A percentile compares a stretch with the other conserved stretches of the same genome.
Evolutionary conservation across 2,329 filamentous ascomycete species (phyloP).

Genomic region (Colletotrichum sp.): DNA sequence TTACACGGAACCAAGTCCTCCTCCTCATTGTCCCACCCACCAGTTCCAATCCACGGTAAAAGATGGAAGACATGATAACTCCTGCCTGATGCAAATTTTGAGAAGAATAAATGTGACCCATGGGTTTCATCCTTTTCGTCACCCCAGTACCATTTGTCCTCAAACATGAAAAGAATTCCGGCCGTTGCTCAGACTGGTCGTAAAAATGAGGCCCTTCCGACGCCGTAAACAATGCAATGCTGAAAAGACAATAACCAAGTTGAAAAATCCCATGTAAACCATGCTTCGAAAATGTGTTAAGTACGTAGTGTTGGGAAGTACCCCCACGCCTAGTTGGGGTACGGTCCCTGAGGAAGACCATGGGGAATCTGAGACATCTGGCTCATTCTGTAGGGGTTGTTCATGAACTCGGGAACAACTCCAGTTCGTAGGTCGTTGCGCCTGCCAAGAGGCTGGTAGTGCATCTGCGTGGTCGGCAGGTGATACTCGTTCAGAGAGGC

Average conservation of each 20-base stretch:
- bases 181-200: not conserved
- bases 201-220: slow-evolving; percentile 17
- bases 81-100: slow-evolving; percentile 17
- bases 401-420: slow-evolving; percentile 68
- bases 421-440: slow-evolving; percentile 71
- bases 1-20: not conserved
- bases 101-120: not conserved
- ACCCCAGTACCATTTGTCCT: not conserved
- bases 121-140: slow-evolving; percentile 4
- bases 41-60: not conserved
- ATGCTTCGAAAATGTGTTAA: not conserved
- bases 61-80: slow-evolving; percentile 1
- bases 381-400: slow-evolving; percentile 3
- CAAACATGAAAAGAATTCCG: not conserved
- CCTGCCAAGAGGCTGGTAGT: slow-evolving; percentile 80
- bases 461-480: slow-evolving; percentile 74
- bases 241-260: slow-evolving; percentile 3
- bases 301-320: not conserved
- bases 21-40: not conserved
- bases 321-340: slow-evolving; percentile 36
- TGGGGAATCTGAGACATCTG: slow-evolving; percentile 20
- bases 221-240: slow-evolving; percentile 23
- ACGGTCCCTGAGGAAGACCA: slow-evolving; percentile 33
- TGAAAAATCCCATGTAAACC: not conserved
- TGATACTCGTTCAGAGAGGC: slow-evolving; percentile 78